A percentile compares a stretch with the other conserved stretches of the same genome.
Evolutionary conservation across 768 basidiomycete species (phyloP).

Genomic region (Lyophyllum shimeji): DNA sequence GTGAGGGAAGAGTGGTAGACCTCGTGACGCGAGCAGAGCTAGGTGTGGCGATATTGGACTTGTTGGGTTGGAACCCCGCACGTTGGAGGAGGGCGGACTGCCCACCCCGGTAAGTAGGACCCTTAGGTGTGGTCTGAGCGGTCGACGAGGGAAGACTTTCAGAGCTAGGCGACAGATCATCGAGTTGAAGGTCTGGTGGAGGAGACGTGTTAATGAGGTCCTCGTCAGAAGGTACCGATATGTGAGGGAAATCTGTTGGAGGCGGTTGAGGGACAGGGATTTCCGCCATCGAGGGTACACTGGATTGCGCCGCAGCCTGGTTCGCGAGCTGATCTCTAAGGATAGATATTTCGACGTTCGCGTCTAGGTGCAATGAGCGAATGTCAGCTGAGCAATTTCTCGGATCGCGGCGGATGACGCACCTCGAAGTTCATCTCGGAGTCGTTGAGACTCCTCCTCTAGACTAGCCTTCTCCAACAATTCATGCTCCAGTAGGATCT

Average conservation of each 20-base stretch:
- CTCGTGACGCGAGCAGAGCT: constrained; percentile 44
- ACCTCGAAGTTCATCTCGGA: constrained; percentile 95
- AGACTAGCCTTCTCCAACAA: constrained; percentile 85
- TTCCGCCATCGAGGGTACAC: constrained; percentile 23
- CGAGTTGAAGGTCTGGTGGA: constrained; percentile 59
- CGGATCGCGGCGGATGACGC: constrained; percentile 15
- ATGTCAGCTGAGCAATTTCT: constrained; percentile 11
- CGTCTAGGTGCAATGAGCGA: constrained; percentile 49
- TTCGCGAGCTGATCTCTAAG: constrained; percentile 61
- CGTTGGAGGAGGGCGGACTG: constrained; percentile 52
- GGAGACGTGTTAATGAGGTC: constrained; percentile 58
- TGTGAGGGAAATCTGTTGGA: constrained; percentile 26
- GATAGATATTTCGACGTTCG: constrained; percentile 81
- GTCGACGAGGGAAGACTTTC: constrained; percentile 39
- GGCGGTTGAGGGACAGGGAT: constrained; percentile 33
- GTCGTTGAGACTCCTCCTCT: constrained; percentile 87
- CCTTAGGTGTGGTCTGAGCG: constrained; percentile 40
- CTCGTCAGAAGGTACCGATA: constrained; percentile 44
- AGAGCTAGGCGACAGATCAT: constrained; percentile 50
- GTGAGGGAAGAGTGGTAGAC: constrained; percentile 56
- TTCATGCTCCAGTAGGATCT: constrained; percentile 95
- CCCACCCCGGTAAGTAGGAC: constrained; percentile 34
- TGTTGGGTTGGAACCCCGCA: constrained; percentile 46
- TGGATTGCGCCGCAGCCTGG: constrained; percentile 38
- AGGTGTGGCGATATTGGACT: constrained; percentile 43